Conservation (phyloP, 768 basidiomycete species). For the Favolaschia claudopus region DNA sequence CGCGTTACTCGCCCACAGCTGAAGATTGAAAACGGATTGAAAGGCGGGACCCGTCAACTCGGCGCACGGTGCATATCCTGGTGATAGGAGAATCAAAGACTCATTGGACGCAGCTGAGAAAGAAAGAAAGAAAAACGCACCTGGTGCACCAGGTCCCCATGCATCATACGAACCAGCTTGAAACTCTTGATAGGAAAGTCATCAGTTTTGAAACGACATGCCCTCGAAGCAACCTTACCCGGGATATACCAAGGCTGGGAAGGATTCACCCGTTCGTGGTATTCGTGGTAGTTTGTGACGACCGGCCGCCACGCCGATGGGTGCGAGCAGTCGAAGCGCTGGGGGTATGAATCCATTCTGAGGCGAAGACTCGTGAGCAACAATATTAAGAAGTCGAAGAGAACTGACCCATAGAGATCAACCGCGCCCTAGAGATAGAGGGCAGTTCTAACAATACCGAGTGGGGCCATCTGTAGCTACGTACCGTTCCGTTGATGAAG, state of each 20-base stretch:
- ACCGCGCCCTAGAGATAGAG: constrained; percentile 63
- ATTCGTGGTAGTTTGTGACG: constrained; percentile 67
- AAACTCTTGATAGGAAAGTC: constrained; percentile 46
- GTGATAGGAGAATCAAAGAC: neutral
- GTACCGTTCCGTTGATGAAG: constrained; percentile 76
- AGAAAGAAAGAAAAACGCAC: constrained; percentile 34
- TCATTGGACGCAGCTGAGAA: neutral
- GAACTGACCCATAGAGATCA: constrained; percentile 72
- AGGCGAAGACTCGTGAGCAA: neutral
- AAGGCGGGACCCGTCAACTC: constrained; percentile 76
- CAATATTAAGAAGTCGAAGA: too few species aligned
- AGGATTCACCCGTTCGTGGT: constrained; percentile 60
- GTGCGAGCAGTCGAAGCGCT: constrained; percentile 83
- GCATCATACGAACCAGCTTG: constrained; percentile 84
- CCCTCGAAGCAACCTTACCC: constrained; percentile 42
- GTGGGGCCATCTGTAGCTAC: constrained; percentile 18
- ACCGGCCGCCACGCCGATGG: constrained; percentile 73
- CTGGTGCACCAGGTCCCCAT: constrained; percentile 81
- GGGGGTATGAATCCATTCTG: constrained; percentile 76
- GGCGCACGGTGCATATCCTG: constrained; percentile 71
- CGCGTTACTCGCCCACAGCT: constrained; percentile 82
- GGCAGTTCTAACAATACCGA: neutral
- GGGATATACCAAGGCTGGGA: constrained; percentile 79
- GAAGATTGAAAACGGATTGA: constrained; percentile 79
- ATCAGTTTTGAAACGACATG: constrained; percentile 10